phyloP scores from a whole-genome alignment of 139 green algal species.

The Chlamydomonas incerta region DNA sequence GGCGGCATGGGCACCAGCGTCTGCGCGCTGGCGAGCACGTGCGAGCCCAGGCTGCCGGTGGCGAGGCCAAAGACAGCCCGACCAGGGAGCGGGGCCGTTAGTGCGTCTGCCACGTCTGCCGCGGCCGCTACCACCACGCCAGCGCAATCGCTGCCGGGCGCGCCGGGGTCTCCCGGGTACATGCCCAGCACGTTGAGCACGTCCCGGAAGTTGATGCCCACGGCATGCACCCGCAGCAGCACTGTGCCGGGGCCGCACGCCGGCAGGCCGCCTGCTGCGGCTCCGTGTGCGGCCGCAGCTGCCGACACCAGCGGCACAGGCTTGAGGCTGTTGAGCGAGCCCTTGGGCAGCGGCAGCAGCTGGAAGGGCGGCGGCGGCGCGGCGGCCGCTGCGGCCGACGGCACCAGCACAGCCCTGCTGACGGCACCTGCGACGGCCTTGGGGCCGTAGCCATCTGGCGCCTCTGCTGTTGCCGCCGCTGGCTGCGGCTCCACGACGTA shows the following conservation, averaged over 20 bases:
- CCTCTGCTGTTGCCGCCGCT: neutral
- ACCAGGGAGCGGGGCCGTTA: constrained; percentile 38
- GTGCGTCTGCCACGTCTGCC: neutral
- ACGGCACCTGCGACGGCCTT: neutral
- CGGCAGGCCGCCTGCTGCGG: neutral
- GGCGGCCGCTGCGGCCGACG: neutral
- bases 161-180: constrained; percentile 71
- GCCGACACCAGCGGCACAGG: constrained; percentile 30
- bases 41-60: constrained; percentile 72
- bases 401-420: constrained; percentile 1
- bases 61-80: constrained; percentile 87
- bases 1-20: constrained; percentile 77
- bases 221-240: constrained; percentile 66
- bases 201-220: constrained; percentile 84
- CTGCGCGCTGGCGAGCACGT: constrained; percentile 55
- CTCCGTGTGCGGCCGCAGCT: neutral
- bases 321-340: constrained; percentile 62
- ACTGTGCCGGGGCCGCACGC: constrained; percentile 25
- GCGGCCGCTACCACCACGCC: constrained; percentile 55
- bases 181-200: constrained; percentile 80
- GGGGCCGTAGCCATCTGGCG: constrained; percentile 17
- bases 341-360: constrained; percentile 60
- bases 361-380: constrained; percentile 13
- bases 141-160: constrained; percentile 70
- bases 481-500: constrained; percentile 13